Evolutionary conservation across 83 land plant genomes (phyloP), one percentile per base, ranked within the genome.

Genomic region (Picea engelmannii): DNA sequence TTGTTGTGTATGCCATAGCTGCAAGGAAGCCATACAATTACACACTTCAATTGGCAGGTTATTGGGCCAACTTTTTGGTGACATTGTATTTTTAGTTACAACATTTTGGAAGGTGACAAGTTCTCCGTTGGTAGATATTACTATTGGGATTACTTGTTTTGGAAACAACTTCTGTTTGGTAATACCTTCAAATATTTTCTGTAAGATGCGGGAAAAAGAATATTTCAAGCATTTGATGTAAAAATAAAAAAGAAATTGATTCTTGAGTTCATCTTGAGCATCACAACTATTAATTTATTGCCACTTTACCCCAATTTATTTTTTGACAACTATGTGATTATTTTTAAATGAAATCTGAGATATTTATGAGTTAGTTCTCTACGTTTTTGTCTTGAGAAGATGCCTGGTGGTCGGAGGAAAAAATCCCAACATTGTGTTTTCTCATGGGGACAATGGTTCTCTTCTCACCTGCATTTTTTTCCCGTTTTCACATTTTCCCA

Each of bases 11-110:
- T 40, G 63, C 17, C 47, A 84, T 88, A 35, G 3, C 38, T 35
- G 38, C 3, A 35, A 91, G 93, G 82, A 89, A 89, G n/a, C n/a
- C n/a, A n/a, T n/a, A n/a, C n/a, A 89, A 89, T 82, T 78, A 95
- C 64, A 70, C 89, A 40, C 89, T 90, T 58, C 98, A 95, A 87
- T 78, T 94, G 40, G 85, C 91, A 23, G 79, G 89, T 44, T 89
- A 86, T 74, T 91, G 73, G 95, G 91, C 52, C 98, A 95, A 80
- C 86, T 95, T 38, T 95, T 94, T 84, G 98, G 98, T n/a, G 81
- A 84, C 78, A 9, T 85, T 24, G 85, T 94, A 8, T 95, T 94
- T 66, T 95, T 85, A n/a, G n/a, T n/a, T n/a, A n/a, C n/a, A 0
- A 79, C 96, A 52, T 81, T 24, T 84, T 95, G 83, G 94, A 90